Evolutionary conservation across 805 yeast genomes (phyloP).

Genomic region (Metschnikowia borealis): DNA sequence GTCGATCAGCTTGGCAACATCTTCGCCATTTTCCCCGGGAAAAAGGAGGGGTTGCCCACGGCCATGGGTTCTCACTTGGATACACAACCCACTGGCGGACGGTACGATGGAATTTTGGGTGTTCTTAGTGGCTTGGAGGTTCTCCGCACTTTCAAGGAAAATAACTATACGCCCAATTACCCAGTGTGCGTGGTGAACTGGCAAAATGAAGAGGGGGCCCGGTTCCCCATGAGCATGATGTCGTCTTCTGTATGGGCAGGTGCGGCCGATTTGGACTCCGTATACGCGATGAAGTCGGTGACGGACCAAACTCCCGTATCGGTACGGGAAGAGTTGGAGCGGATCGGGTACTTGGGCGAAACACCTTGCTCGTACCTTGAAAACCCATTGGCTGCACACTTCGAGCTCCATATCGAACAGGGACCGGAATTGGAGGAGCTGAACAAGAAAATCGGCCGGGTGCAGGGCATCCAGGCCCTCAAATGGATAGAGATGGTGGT

Average conservation of each 20-base stretch:
- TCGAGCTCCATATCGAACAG: constrained; percentile 74
- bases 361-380: constrained; percentile 43
- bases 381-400: constrained; percentile 63
- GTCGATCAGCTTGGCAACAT: constrained; percentile 68
- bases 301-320: constrained; percentile 46
- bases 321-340: constrained; percentile 49
- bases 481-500: constrained; percentile 58
- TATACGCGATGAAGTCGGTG: constrained; percentile 50
- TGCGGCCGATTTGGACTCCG: constrained; percentile 40
- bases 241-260: constrained; percentile 69
- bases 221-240: constrained; percentile 68
- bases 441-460: constrained; percentile 57
- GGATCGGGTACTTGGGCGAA: constrained; percentile 62
- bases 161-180: constrained; percentile 54
- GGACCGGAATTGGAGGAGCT: constrained; percentile 66
- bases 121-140: constrained; percentile 67
- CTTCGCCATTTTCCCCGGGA: constrained; percentile 62
- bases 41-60: constrained; percentile 45
- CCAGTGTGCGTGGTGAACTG: constrained; percentile 65
- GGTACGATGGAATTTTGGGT: constrained; percentile 71
- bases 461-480: constrained; percentile 63
- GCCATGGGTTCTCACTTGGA: constrained; percentile 74
- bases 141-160: constrained; percentile 58
- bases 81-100: constrained; percentile 76
- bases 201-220: constrained; percentile 79